Evolutionary conservation across 305 asterid genomes (phyloP).

Genomic region (Fraxinus floribunda): DNA sequence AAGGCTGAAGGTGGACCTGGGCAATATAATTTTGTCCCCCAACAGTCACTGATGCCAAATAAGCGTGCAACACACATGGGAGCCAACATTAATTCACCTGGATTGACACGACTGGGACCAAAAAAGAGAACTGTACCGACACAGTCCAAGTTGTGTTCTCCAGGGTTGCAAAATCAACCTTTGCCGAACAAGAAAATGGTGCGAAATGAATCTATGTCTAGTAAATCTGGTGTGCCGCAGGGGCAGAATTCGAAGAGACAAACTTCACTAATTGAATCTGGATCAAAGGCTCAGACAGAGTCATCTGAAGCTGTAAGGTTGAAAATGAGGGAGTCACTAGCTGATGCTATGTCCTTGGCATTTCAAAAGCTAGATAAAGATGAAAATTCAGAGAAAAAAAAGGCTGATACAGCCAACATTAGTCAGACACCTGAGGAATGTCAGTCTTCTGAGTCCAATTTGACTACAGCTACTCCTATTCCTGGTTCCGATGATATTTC

Average conservation of each 20-base stretch:
- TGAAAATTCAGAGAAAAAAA: conserved; percentile 38
- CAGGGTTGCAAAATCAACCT: conserved; percentile 33
- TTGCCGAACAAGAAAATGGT: conserved; percentile 44
- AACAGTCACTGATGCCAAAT: conserved; percentile 40
- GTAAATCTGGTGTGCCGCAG: conserved; percentile 57
- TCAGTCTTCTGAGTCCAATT: conserved; percentile 38
- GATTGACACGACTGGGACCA: conserved; percentile 36
- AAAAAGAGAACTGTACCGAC: conserved; percentile 37
- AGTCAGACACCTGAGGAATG: conserved; percentile 33
- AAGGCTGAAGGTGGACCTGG: conserved; percentile 67
- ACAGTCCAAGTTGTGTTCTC: conserved; percentile 44
- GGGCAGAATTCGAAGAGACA: conserved; percentile 64
- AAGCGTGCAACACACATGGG: conserved; percentile 52
- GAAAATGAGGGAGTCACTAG: conserved; percentile 90
- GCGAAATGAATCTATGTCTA: conserved; percentile 58
- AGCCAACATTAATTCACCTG: conserved; percentile 30
- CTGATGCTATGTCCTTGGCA: conserved; percentile 70
- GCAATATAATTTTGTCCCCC: conserved; percentile 33
- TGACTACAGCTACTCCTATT: conserved; percentile 27
- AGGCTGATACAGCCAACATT: conserved; percentile 15
- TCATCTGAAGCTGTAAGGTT: conserved; percentile 78
- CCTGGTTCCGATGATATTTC: conserved; percentile 27
- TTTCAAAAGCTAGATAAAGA: conserved; percentile 38
- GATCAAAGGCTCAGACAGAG: conserved; percentile 50
- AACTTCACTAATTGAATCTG: conserved; percentile 43